Percentiles rank a stretch among this genome's conserved stretches.
phyloP scores from a whole-genome alignment of 148 eudicot genomes.

The Persicaria tinctoria region DNA sequence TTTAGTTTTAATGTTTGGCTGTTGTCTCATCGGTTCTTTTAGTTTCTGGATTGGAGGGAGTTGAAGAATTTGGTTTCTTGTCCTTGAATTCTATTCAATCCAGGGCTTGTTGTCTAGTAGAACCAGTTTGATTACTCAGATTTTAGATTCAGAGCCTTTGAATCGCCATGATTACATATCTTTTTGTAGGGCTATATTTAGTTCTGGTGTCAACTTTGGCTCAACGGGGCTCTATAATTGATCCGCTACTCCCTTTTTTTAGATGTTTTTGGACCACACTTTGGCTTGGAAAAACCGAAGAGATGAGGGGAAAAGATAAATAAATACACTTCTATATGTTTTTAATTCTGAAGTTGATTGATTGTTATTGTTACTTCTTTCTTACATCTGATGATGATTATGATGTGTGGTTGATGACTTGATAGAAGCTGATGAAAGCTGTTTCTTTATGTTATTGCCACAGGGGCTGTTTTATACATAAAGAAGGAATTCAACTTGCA shows the following conservation, averaged over 20 bases:
- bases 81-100: too few relatives aligned
- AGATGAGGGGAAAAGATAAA: not conserved
- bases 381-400: not conserved
- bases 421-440: not conserved
- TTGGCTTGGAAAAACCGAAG: not conserved
- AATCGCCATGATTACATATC: not conserved
- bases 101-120: not conserved
- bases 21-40: not conserved
- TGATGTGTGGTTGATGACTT: not conserved
- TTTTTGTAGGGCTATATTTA: not conserved
- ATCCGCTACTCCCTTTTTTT: not conserved
- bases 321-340: not conserved
- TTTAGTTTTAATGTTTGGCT: not conserved
- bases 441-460: not conserved
- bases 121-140: not conserved
- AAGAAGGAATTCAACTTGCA: constrained; percentile 58
- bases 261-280: not conserved
- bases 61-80: too few relatives aligned
- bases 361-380: not conserved
- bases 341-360: not conserved
- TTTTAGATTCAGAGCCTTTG: not conserved
- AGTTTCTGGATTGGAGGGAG: not conserved
- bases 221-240: not conserved
- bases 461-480: constrained; percentile 63
- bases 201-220: not conserved